These are phyloP conservation scores for Austroboletus olivaceoglutinosus DNA, from an alignment of 1,284 basidiomycete genomes.

Conservation along the genomic window DNA sequence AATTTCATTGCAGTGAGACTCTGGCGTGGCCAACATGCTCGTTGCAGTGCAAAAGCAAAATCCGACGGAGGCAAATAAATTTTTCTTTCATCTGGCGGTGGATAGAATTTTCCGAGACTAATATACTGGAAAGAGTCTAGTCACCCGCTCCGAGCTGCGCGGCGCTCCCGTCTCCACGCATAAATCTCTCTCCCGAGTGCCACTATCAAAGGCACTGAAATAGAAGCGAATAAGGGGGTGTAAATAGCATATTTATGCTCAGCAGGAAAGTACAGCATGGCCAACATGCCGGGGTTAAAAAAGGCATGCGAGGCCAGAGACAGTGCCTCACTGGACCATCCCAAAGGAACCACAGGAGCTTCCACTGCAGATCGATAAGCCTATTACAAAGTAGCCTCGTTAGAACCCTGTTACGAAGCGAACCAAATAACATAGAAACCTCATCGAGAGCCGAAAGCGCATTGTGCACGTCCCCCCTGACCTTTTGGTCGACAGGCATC, in stretches of 20 bases:
- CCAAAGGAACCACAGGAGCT: slow-evolving; percentile 51
- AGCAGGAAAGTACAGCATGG: slow-evolving; percentile 92
- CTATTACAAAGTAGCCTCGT: slow-evolving; percentile 15
- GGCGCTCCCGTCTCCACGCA: slow-evolving; percentile 48
- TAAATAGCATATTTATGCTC: slow-evolving; percentile 97
- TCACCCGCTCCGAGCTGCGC: slow-evolving; percentile 21
- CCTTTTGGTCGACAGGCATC: slow-evolving; percentile 83
- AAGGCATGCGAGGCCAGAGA: slow-evolving; percentile 85
- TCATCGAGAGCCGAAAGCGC: slow-evolving; percentile 70
- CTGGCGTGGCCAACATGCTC: slow-evolving; percentile 14
- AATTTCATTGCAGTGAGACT: background rate
- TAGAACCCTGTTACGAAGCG: slow-evolving; percentile 2
- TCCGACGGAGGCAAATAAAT: slow-evolving; percentile 7
- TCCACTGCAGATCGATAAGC: slow-evolving; percentile 24
- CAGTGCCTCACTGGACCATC: slow-evolving; percentile 65
- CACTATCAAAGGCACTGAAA: slow-evolving; percentile 78
- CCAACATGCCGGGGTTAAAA: slow-evolving; percentile 96
- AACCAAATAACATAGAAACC: slow-evolving; percentile 44
- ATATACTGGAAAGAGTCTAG: background rate
- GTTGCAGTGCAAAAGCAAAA: slow-evolving; percentile 10
- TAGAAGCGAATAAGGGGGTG: slow-evolving; percentile 87
- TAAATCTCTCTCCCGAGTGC: slow-evolving; percentile 68
- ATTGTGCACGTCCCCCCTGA: slow-evolving; percentile 67
- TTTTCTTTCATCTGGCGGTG: slow-evolving; percentile 8
- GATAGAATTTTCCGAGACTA: slow-evolving; percentile 12